Evolutionary conservation across 1,284 basidiomycete species (phyloP), one percentile per base, ranked within the genome.

Genomic region (Irpex lacteus): DNA sequence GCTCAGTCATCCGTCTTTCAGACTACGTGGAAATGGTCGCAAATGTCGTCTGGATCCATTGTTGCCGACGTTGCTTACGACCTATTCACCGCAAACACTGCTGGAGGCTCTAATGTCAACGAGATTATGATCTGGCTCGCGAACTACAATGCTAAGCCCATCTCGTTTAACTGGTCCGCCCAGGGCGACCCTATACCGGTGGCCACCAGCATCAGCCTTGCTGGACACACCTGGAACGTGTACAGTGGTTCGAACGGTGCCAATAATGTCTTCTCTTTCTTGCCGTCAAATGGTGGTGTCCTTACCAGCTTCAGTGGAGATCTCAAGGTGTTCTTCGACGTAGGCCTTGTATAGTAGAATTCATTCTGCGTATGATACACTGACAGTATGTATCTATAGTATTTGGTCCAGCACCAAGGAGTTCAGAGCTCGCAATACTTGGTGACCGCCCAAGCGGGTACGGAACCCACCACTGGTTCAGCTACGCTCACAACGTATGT

Each of bases 81-180:
- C 67, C 67, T 89, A 1, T 90, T 89, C 77, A 89, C 87, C 0
- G 81, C 87, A 1, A 73, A 73, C 63, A 77, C 77, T 1, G 56
- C 84, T 38, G 81, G 81, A 1, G 87, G 87, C n/a, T 74, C 78
- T 18, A 80, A 81, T 65, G 77, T 76, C 34, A 81, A 85, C 69
- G 88, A 90, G 70, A 81, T 88, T 66, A 90, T 90, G 88, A 75
- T 90, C 65, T 89, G 88, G 88, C 79, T 89, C 11, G 85, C 78
- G 4, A 85, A 84, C 70, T 80, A 75, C 76, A 82, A 83, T 66
- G 81, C 87, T 6, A 81, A 81, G 1, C 87, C 88, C 3, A 87
- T 89, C 68, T 85, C 85, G n/a, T 73, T 75, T 37, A 34, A 65
- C 0, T 88, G 85, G 72, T 75, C 75, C 68, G 72, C 79, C 1